Conservation (phyloP, 192 early-diverging fungal genomes). For the Backusella luteola region DNA sequence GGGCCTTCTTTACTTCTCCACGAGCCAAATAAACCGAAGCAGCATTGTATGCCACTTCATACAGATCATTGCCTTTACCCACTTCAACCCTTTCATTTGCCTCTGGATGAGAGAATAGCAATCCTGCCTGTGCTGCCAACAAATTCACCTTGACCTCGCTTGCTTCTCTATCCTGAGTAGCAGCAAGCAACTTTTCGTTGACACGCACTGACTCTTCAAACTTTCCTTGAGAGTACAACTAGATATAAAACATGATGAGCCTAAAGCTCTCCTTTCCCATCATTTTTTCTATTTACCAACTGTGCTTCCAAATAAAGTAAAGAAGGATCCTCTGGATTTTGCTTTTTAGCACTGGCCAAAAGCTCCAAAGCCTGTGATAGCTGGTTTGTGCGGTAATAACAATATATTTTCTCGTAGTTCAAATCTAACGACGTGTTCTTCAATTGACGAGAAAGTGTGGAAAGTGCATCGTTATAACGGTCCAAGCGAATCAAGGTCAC, state of each 20-base stretch:
- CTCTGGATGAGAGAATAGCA: constrained; percentile 6
- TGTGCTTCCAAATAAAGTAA: constrained; percentile 65
- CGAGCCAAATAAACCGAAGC: constrained; percentile 58
- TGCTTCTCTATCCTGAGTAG: not conserved
- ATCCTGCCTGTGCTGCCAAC: constrained; percentile 22
- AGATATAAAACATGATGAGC: not conserved
- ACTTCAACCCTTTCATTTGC: constrained; percentile 16
- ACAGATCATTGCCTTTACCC: constrained; percentile 31
- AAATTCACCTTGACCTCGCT: constrained; percentile 27
- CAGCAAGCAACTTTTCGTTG: constrained; percentile 9
- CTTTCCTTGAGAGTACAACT: constrained; percentile 27
- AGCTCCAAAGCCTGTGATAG: constrained; percentile 45
- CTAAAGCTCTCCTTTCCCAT: not conserved
- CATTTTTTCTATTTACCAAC: constrained; percentile 46
- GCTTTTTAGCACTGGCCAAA: constrained; percentile 32
- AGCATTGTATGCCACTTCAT: constrained; percentile 67
- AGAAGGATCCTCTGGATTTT: constrained; percentile 28
- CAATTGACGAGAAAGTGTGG: constrained; percentile 41
- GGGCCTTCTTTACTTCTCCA: constrained; percentile 52
- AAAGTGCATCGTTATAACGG: constrained; percentile 52
- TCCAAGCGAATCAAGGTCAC: constrained; percentile 56
- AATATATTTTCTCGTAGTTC: constrained; percentile 60
- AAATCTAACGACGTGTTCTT: constrained; percentile 36
- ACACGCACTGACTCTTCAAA: constrained; percentile 13
- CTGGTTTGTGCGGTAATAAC: constrained; percentile 62